phyloP scores from a whole-genome alignment of 306 rosid genomes.

The Medicago lupulina region DNA sequence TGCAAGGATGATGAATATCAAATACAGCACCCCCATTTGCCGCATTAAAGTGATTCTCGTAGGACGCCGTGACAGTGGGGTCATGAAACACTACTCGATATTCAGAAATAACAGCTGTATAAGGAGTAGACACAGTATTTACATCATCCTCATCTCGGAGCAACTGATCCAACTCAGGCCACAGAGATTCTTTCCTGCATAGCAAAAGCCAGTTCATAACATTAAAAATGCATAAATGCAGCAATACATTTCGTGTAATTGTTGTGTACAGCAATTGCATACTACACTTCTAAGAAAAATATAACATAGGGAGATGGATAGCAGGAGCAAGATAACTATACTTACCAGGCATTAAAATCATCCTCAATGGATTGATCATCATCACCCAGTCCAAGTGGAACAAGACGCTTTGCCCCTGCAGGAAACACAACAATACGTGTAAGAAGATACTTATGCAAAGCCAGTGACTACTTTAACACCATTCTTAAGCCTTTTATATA shows the following conservation, averaged over 20 bases:
- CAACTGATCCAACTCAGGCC: conserved; percentile 87
- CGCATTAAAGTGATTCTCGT: conserved; percentile 47
- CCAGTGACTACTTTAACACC: conserved; percentile 15
- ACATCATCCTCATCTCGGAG: conserved; percentile 75
- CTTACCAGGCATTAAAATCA: conserved; percentile 84
- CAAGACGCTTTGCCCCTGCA: conserved; percentile 76
- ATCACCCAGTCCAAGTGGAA: conserved; percentile 79
- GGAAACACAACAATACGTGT: conserved; percentile 32
- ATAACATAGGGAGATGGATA: not conserved
- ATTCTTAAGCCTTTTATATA: conserved; percentile 18
- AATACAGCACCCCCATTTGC: conserved; percentile 69
- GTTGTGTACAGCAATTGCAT: conserved; percentile 15
- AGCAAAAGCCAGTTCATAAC: conserved; percentile 33
- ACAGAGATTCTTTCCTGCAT: conserved; percentile 76
- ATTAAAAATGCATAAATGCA: conserved; percentile 37
- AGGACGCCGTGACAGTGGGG: conserved; percentile 43
- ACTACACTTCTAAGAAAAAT: conserved; percentile 12
- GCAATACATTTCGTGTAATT: conserved; percentile 25
- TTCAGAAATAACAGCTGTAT: conserved; percentile 74
- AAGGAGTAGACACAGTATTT: conserved; percentile 73
- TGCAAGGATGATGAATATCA: conserved; percentile 93
- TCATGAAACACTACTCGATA: conserved; percentile 80
- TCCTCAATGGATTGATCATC: conserved; percentile 93
- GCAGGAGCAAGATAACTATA: conserved; percentile 19
- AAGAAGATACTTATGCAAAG: conserved; percentile 26